Evolutionary conservation across 345 rosid species (phyloP).

Genomic region (Xanthoceras sorbifolium): DNA sequence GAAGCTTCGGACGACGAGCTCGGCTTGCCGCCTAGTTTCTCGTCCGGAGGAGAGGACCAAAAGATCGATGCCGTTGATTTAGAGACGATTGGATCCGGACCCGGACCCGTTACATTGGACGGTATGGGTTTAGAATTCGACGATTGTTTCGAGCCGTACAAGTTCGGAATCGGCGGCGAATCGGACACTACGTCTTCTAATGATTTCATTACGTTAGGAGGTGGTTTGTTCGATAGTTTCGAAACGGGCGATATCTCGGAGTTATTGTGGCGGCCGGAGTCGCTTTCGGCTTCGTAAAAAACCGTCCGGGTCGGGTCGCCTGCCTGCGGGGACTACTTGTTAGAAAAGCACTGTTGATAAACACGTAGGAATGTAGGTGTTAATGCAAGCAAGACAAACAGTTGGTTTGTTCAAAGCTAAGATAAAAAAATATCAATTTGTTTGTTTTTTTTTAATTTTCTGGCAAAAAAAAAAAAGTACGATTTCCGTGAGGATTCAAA

Average conservation of each 20-base stretch:
- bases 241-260: constrained; percentile 49
- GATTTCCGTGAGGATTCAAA: neutral
- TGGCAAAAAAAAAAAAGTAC: too few relatives aligned
- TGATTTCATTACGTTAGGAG: constrained; percentile 60
- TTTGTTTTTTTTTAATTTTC: neutral
- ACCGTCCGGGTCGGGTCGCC: neutral
- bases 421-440: neutral
- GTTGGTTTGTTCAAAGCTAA: neutral
- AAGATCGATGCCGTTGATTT: constrained; percentile 31
- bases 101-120: constrained; percentile 35
- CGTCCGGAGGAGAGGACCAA: constrained; percentile 29
- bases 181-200: constrained; percentile 13
- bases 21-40: constrained; percentile 64
- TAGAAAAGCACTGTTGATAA: neutral
- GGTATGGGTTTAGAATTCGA: constrained; percentile 44
- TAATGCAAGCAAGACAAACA: neutral
- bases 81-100: constrained; percentile 31
- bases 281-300: constrained; percentile 46
- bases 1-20: constrained; percentile 90
- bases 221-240: constrained; percentile 55
- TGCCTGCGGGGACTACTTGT: too few relatives aligned
- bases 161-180: constrained; percentile 41
- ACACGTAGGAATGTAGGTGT: neutral
- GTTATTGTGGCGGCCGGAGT: constrained; percentile 57
- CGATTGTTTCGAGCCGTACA: constrained; percentile 49